Percentiles rank a stretch among this genome's conserved stretches.
phyloP scores from a whole-genome alignment of 306 rosid genomes.

The Inga laurina region DNA sequence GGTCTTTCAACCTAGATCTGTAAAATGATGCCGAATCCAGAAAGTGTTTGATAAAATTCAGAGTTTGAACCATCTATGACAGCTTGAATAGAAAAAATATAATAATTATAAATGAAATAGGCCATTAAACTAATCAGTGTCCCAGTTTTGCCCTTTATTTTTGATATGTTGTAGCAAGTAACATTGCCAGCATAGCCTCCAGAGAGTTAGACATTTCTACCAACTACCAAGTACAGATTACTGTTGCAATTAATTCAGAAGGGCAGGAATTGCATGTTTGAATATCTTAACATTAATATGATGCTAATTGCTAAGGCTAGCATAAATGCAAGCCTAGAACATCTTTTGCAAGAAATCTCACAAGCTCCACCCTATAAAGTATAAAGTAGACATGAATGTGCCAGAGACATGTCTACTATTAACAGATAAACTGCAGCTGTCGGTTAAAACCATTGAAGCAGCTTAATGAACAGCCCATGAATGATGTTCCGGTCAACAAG shows the following conservation, averaged over 20 bases:
- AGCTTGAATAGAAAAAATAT: background rate
- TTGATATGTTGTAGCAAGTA: background rate
- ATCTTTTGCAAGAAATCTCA: background rate
- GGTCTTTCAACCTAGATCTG: background rate
- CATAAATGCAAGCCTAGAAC: background rate
- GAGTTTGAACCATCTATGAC: background rate
- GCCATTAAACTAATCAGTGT: background rate
- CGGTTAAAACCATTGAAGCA: background rate
- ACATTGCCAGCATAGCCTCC: background rate
- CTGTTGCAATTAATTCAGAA: background rate
- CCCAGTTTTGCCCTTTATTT: background rate
- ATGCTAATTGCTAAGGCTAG: background rate
- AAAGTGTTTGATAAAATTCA: constrained; percentile 8
- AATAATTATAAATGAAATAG: background rate
- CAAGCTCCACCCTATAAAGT: too few species aligned
- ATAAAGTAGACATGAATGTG: background rate
- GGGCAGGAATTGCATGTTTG: background rate
- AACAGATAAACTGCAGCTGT: background rate
- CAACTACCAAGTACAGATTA: background rate
- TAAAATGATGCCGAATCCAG: background rate
- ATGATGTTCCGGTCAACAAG: background rate
- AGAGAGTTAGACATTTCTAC: background rate
- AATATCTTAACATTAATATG: background rate
- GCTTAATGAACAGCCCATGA: background rate
- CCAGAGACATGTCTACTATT: background rate